Evolutionary conservation across 2,329 filamentous ascomycete genomes (phyloP).

Genomic region (Penicillium sp.): DNA sequence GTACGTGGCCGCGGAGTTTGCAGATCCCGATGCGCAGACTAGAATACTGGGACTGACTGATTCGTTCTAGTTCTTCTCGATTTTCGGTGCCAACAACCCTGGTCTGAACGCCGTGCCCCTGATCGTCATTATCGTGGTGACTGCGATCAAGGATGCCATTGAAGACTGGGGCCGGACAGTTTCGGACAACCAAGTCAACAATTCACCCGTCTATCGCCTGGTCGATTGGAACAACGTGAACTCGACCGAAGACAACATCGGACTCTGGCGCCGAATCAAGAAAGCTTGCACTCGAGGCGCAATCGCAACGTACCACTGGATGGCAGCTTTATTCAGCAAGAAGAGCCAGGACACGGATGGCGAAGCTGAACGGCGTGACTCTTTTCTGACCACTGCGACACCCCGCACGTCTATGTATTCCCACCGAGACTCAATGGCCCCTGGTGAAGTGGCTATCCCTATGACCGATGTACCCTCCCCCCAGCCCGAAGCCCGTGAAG

Average conservation of each 20-base stretch:
- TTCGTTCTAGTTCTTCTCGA: constrained; percentile 74
- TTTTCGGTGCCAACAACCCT: constrained; percentile 89
- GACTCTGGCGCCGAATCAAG: constrained; percentile 82
- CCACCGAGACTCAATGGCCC: constrained; percentile 43
- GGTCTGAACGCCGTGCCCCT: constrained; percentile 85
- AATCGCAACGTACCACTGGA: constrained; percentile 55
- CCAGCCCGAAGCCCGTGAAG: constrained; percentile 54
- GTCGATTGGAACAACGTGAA: constrained; percentile 92
- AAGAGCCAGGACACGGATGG: constrained; percentile 38
- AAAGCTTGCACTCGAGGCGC: constrained; percentile 71
- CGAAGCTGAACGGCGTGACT: constrained; percentile 58
- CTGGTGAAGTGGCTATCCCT: constrained; percentile 68
- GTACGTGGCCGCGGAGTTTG: constrained; percentile 58
- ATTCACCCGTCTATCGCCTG: constrained; percentile 87
- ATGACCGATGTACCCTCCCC: constrained; percentile 95
- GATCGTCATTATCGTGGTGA: constrained; percentile 86
- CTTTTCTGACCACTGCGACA: constrained; percentile 60
- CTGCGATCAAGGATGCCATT: constrained; percentile 88
- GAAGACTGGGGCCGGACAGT: constrained; percentile 92
- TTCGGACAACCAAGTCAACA: constrained; percentile 91
- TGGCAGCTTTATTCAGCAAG: constrained; percentile 50
- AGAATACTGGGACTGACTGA: constrained; percentile 21
- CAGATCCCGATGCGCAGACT: neutral
- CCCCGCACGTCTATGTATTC: constrained; percentile 57
- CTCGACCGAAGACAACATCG: constrained; percentile 80